Evolutionary conservation across 2,329 filamentous ascomycete species (phyloP), one percentile per base, ranked within the genome.

Genomic region (Aspergillus fumigatus): DNA sequence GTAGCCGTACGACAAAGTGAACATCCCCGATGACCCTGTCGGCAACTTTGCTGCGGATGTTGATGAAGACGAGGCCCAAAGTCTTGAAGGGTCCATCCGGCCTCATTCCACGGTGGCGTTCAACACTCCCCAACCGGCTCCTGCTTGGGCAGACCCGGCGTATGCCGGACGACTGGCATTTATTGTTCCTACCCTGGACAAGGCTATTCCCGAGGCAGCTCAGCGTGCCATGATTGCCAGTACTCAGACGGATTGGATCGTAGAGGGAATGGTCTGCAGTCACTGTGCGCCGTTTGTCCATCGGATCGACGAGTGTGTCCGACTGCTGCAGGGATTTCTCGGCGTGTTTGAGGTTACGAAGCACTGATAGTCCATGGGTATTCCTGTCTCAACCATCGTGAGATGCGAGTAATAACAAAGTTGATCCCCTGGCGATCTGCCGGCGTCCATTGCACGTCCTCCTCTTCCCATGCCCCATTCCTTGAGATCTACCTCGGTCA

Each of bases 161-260:
- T 67, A 58, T 35, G 25, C 41, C 8, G 60, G 64, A 2, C 57
- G 63, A 8, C 45, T 60, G 26, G 66, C 63, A 1, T 69, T 58
- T 48, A 62, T 69, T n/a, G 60, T 67, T 5, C 65, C 64, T 4
- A 55, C 57, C 1, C 27, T 56, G 1, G 66, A 69, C 35, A 49
- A 45, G 7, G 65, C 67, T 1, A 59, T 69, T 10, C 60, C 65
- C 1, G 61, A 61, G 19, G 60, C 54, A 41, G 64, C 59, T 6
- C 67, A 70, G 51, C 58, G 61, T 23, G 57, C 54, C 9, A 67
- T 70, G 66, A 64, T 69, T 9, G 51, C 59, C 2, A 62, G 55
- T 1, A 67, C 64, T 5, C 43, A 59, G 19, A 53, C 59, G 50
- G 5, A 56, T 25, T 69, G 63, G 64, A 63, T 65, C 32, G 59